Percentiles rank a stretch among this genome's conserved stretches.
phyloP scores from a whole-genome alignment of 306 rosid species.

The Morella rubra region DNA sequence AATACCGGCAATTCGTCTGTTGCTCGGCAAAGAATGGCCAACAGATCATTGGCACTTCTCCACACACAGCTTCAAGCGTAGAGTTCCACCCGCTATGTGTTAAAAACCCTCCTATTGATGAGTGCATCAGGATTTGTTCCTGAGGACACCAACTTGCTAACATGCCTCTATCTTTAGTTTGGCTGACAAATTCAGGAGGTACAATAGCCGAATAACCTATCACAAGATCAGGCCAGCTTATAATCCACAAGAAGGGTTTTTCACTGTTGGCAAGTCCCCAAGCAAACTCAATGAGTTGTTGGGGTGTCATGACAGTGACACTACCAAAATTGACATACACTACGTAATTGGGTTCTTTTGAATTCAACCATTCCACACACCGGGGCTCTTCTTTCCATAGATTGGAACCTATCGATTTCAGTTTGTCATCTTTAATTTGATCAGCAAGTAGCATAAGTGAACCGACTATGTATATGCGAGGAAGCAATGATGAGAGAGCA shows the following conservation, averaged over 20 bases:
- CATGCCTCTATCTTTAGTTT: constrained; percentile 22
- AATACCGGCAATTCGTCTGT: too few species aligned
- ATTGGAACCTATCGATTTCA: too few species aligned
- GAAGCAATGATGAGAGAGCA: constrained; percentile 36
- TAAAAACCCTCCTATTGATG: constrained; percentile 18
- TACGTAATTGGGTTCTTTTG: constrained; percentile 15
- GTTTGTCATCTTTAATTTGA: too few species aligned
- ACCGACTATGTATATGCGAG: constrained; percentile 39
- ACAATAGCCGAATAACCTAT: constrained; percentile 8
- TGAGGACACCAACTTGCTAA: constrained; percentile 27
- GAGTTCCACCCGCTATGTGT: constrained; percentile 21
- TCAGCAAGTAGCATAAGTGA: constrained; percentile 41
- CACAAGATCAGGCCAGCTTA: constrained; percentile 27
- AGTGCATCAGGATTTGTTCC: constrained; percentile 19
- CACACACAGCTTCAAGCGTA: too few species aligned
- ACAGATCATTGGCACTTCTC: too few species aligned
- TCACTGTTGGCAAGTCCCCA: constrained; percentile 34
- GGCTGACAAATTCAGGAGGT: neutral
- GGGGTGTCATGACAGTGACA: constrained; percentile 14
- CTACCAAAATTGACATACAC: constrained; percentile 23
- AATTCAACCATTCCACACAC: constrained; percentile 26
- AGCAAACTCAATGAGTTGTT: constrained; percentile 28
- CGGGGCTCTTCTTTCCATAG: too few species aligned
- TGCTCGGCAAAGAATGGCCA: too few species aligned
- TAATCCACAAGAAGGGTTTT: constrained; percentile 29